Percentiles rank a stretch among this genome's conserved stretches.
Evolutionary conservation across 2,329 filamentous ascomycete species (phyloP).

Genomic region (Metarhizium album): DNA sequence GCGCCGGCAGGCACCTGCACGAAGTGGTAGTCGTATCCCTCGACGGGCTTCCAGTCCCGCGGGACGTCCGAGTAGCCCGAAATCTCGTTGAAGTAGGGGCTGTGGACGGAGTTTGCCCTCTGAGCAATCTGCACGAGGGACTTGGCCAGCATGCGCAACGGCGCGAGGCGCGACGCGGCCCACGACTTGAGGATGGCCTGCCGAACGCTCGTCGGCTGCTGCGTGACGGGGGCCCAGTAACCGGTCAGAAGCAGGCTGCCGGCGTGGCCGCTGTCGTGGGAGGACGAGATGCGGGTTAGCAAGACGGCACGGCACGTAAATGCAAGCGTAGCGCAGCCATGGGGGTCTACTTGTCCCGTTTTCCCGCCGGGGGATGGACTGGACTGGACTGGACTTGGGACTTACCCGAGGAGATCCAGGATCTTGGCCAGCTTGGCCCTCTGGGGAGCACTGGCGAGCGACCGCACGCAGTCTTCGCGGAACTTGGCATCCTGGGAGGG

Average conservation of each 20-base stretch:
- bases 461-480: constrained; percentile 34
- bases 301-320: too few relatives aligned
- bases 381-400: too few relatives aligned
- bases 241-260: constrained; percentile 59
- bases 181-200: constrained; percentile 53
- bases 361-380: too few relatives aligned
- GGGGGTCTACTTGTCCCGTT: too few relatives aligned
- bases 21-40: constrained; percentile 48
- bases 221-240: constrained; percentile 49
- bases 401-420: constrained; percentile 34
- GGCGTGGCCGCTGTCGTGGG: constrained; percentile 39
- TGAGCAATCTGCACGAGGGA: constrained; percentile 44
- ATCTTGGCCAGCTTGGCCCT: constrained; percentile 27
- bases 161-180: constrained; percentile 43
- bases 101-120: constrained; percentile 44
- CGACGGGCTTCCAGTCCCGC: constrained; percentile 35
- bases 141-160: constrained; percentile 45
- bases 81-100: constrained; percentile 41
- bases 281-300: neutral
- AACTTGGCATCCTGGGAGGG: constrained; percentile 43
- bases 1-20: constrained; percentile 38
- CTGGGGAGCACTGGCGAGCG: constrained; percentile 26
- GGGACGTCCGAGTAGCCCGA: constrained; percentile 49
- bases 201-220: constrained; percentile 49
- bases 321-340: too few relatives aligned